A percentile compares a stretch with the other conserved stretches of the same genome.
Conservation (phyloP, 768 basidiomycete genomes). For the Tulasnella sp. region DNA sequence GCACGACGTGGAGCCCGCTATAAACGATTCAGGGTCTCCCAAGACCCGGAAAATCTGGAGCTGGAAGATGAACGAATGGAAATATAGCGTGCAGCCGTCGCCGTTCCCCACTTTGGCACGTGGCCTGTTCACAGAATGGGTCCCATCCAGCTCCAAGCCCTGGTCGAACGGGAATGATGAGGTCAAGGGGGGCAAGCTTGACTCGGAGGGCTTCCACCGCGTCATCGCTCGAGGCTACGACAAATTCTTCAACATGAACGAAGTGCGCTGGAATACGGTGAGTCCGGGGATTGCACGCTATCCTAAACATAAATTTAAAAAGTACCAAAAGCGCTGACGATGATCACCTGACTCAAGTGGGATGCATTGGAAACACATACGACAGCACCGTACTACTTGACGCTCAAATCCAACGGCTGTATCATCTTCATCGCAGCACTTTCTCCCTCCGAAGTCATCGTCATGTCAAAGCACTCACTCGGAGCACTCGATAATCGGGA, state of each 20-base stretch:
- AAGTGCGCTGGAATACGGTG: constrained; percentile 91
- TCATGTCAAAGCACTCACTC: constrained; percentile 88
- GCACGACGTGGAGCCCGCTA: constrained; percentile 45
- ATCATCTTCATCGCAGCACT: constrained; percentile 91
- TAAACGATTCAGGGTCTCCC: constrained; percentile 46
- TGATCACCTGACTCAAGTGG: constrained; percentile 46
- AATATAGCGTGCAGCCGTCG: constrained; percentile 79
- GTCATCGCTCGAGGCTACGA: constrained; percentile 91
- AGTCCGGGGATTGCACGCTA: constrained; percentile 26
- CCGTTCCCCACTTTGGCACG: constrained; percentile 94
- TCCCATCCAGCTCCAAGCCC: constrained; percentile 17
- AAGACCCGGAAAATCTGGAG: constrained; percentile 49
- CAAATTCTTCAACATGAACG: constrained; percentile 97
- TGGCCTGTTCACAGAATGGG: constrained; percentile 60
- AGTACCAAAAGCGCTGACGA: background rate
- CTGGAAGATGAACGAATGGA: constrained; percentile 98
- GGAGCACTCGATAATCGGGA: constrained; percentile 39
- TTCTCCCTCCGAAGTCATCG: constrained; percentile 56
- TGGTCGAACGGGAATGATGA: background rate
- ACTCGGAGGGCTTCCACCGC: constrained; percentile 21
- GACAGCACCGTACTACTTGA: constrained; percentile 66
- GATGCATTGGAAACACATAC: constrained; percentile 56
- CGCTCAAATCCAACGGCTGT: constrained; percentile 92
- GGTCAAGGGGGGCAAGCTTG: background rate
- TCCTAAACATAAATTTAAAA: too few species aligned